Base-by-base conservation (phyloP, 495 filamentous ascomycete species). In the Bryoglossum gracile region DNA sequence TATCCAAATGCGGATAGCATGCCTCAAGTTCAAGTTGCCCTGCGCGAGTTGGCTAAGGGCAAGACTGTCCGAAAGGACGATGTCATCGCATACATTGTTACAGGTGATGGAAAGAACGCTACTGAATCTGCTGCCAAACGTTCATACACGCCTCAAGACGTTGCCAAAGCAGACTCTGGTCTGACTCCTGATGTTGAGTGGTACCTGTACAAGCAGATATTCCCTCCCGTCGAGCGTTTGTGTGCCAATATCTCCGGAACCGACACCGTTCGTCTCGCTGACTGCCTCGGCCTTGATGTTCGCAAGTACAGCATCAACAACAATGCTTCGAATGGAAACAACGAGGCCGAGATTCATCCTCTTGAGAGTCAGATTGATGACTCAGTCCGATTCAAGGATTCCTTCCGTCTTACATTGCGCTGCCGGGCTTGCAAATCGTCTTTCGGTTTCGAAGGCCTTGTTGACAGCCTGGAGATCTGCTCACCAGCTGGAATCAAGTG, bases 121-220 rank as follows among this genome's bases (percentile, higher is more conserved):
- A 80, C 80, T 1, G 83, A 91, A 41, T 67, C 74, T 3, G 78
- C 86, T 10, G 84, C 92, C 22, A 94, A 94, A 64, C 86, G 94
- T 47, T 89, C 92, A 3, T 90, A 86, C 62, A 79, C 84, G 5
- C 80, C 83, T 10, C 84, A 90, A 53, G 94, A 97, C 61, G 86
- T 96, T 14, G 70, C 85, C 51, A 89, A 90, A 52, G 43, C 78
- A 14, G 80, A 79, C 48, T 83, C 83, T 2, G 83, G 69, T 4
- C 72, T 97, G 3, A 80, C 84, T 55, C 89, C 84, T 24, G 90
- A 96, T 63, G 75, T 94, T 22, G 92, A 97, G 57, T 97, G 91
- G 79, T 98, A 98, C 65, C 80, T 98, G 25, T 80, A 87, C 67
- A 98, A 98, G 71, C 92, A 98, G 63, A 95, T 98, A 44, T 92